phyloP scores from a whole-genome alignment of 768 basidiomycete genomes.

The Gloeopeniophorella convolvens region DNA sequence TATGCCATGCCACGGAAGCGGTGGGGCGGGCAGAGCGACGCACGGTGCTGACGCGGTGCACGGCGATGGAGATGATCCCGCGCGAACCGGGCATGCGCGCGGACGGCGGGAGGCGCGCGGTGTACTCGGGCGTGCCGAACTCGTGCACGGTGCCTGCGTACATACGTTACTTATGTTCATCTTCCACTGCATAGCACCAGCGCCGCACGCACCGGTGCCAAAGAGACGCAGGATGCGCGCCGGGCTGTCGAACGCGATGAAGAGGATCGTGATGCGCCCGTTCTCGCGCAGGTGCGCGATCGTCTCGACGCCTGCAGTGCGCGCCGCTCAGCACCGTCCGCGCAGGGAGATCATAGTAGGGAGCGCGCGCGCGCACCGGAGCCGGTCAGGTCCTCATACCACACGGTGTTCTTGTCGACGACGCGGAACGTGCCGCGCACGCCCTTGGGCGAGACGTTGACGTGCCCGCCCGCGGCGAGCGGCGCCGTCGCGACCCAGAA shows the following conservation, averaged over 20 bases:
- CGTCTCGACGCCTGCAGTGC: conserved; percentile 49
- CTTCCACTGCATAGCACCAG: too few relatives aligned
- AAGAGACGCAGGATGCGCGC: conserved; percentile 55
- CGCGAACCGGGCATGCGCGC: conserved; percentile 51
- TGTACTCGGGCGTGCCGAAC: conserved; percentile 56
- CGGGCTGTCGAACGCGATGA: conserved; percentile 54
- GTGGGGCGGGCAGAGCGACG: conserved; percentile 15
- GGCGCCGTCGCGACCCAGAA: conserved; percentile 72
- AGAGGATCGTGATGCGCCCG: conserved; percentile 53
- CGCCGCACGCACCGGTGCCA: conserved; percentile 42
- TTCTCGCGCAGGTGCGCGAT: conserved; percentile 60
- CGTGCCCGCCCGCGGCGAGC: conserved; percentile 46
- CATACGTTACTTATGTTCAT: too few relatives aligned
- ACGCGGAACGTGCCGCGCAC: conserved; percentile 55
- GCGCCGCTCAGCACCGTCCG: background rate
- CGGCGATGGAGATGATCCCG: conserved; percentile 52
- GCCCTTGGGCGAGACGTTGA: conserved; percentile 68
- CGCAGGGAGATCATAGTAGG: background rate
- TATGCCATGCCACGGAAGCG: background rate
- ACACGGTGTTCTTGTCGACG: conserved; percentile 44
- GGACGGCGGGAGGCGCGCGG: conserved; percentile 40
- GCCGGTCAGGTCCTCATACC: conserved; percentile 73
- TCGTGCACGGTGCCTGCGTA: conserved; percentile 53
- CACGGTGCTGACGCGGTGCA: conserved; percentile 51
- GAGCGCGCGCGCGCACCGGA: conserved; percentile 59